These are phyloP conservation scores for Acer negundo DNA, from an alignment of 345 rosid species.

Conservation along the genomic window DNA sequence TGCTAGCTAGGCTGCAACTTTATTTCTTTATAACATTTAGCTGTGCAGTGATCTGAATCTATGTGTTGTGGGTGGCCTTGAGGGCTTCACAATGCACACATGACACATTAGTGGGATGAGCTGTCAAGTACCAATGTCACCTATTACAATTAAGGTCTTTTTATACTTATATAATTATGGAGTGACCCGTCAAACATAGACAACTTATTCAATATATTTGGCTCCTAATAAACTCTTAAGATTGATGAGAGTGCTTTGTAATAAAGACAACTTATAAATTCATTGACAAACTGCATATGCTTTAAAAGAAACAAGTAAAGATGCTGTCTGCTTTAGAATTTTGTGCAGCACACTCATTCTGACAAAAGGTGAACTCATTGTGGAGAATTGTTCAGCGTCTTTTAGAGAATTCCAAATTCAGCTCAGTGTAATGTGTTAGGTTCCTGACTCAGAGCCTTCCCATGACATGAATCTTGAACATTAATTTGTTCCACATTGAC, in stretches of 20 bases:
- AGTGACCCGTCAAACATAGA: too few relatives aligned
- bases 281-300: neutral
- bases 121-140: neutral
- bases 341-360: neutral
- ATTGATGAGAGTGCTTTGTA: too few relatives aligned
- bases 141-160: too few relatives aligned
- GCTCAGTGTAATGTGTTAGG: neutral
- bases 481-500: neutral
- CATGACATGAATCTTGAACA: neutral
- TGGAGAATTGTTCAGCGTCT: neutral
- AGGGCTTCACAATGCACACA: neutral
- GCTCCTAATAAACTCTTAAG: neutral
- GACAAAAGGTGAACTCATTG: neutral
- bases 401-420: too few relatives aligned
- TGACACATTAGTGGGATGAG: neutral
- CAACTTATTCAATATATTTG: neutral
- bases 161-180: neutral
- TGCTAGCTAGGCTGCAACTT: neutral
- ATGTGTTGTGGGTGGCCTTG: neutral
- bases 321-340: neutral
- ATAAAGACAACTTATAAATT: too few relatives aligned
- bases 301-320: neutral
- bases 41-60: neutral
- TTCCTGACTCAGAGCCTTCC: neutral
- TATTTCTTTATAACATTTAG: too few relatives aligned